phyloP scores from a whole-genome alignment of 1,284 basidiomycete genomes.

The Cutaneotrichosporon sp. region DNA sequence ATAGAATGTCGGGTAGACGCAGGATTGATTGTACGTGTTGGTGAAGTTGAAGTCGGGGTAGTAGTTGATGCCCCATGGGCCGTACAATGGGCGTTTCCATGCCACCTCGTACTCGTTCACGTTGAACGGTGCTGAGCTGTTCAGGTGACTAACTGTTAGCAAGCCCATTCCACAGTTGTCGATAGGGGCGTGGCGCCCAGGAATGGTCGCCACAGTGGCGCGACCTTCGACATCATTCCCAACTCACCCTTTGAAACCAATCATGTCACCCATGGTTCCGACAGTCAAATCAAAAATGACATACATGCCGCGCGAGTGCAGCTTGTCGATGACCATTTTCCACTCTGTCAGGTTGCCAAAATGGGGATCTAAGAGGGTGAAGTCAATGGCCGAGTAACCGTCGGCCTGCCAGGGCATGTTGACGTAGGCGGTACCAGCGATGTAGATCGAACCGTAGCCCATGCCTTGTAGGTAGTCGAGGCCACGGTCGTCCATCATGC shows the following conservation, averaged over 20 bases:
- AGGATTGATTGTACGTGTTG: slow-evolving; percentile 62
- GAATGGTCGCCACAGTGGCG: too few species aligned
- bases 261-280: slow-evolving; percentile 80
- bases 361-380: slow-evolving; percentile 81
- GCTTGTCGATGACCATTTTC: slow-evolving; percentile 64
- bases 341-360: slow-evolving; percentile 78
- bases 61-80: slow-evolving; percentile 75
- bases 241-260: slow-evolving; percentile 71
- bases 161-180: too few species aligned
- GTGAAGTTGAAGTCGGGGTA: slow-evolving; percentile 69
- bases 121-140: slow-evolving; percentile 70
- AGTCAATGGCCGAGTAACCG: slow-evolving; percentile 88
- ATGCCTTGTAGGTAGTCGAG: slow-evolving; percentile 84
- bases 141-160: slow-evolving; percentile 38
- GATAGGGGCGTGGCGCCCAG: too few species aligned
- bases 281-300: slow-evolving; percentile 87
- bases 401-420: slow-evolving; percentile 96
- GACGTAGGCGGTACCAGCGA: slow-evolving; percentile 82
- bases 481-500: slow-evolving; percentile 57
- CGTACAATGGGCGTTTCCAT: slow-evolving; percentile 70
- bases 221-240: too few species aligned
- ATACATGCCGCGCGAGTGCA: slow-evolving; percentile 79
- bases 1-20: slow-evolving; percentile 72
- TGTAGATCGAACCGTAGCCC: slow-evolving; percentile 76
- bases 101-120: slow-evolving; percentile 66